phyloP scores from a whole-genome alignment of 257 asterid species.

The Plantago major region DNA sequence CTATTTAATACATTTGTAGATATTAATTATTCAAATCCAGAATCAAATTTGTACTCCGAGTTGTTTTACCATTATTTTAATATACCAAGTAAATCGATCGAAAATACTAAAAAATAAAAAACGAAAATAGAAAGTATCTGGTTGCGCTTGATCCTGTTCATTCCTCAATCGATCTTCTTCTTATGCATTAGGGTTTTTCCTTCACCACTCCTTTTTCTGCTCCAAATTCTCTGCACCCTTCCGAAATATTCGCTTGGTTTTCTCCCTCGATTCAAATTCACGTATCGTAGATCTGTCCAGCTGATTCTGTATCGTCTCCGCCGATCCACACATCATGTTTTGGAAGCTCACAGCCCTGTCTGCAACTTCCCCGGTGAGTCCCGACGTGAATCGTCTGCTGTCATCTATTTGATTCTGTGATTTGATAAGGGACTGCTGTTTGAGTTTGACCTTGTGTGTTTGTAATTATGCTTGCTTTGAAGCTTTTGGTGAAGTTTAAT shows the following conservation, averaged over 20 bases:
- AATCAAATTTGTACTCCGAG: no score
- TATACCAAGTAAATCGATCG: no score
- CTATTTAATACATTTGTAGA: no score
- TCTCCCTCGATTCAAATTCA: background rate
- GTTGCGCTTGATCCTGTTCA: conserved; percentile 27
- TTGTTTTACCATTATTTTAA: no score
- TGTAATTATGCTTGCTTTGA: background rate
- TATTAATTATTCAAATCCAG: no score
- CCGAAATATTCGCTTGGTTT: background rate
- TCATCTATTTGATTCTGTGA: conserved; percentile 5
- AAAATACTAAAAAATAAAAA: background rate
- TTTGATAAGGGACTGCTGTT: background rate
- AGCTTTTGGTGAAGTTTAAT: no score
- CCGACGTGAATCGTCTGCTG: background rate
- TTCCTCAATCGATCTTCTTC: conserved; percentile 30
- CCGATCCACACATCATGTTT: conserved; percentile 46
- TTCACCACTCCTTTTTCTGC: conserved; percentile 26
- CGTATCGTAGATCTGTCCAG: background rate
- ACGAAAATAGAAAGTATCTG: conserved; percentile 8
- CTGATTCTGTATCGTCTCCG: background rate
- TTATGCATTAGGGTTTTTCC: conserved; percentile 29
- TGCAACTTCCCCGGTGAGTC: conserved; percentile 88
- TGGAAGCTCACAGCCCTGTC: conserved; percentile 94
- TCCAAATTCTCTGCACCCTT: conserved; percentile 16
- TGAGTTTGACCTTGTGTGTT: conserved; percentile 1